Base-by-base conservation (phyloP, 345 rosid genomes). In the Brassica juncea region DNA sequence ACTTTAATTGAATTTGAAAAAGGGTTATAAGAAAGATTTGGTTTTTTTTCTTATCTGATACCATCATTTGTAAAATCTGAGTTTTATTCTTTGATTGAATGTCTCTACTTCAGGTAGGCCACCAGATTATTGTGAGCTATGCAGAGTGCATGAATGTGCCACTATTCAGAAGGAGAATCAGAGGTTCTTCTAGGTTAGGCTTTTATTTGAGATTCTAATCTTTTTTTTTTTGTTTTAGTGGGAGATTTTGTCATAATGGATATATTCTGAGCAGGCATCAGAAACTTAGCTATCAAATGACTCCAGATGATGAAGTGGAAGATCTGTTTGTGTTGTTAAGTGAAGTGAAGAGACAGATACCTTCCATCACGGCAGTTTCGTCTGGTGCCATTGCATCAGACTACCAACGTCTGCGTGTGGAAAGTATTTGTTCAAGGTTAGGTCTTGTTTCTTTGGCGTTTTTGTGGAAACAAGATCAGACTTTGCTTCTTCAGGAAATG, bases 351-450 rank as follows among this genome's bases (percentile, higher is more conserved):
- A 87, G 82, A 70, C 96, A 87, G 84, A 93, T 95, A 78, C 98
- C 98, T 31, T 86, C 91, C 63, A 63, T 93, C 25, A 75, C 85
- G 10, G 98, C 97, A 15, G 97, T 93, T 49, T 91, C 92, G 55
- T 95, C 98, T 31, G 99, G 99, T 82, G 99, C 98, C 21, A 95
- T 95, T 82, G 98, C 98, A 57, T 95, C 98, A 14, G 97, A 95
- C 75, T 95, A 95, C 79, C 99, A 95, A 65, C 85, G 99, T 82
- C 85, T 93, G 77, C 89, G 98, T 28, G 98, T 95, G 76, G 99
- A 95, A 84, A 90, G 90, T 85, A 88, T 95, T 79, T 95, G 99
- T 84, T 95, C 98, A 79, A 89, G 98, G 89, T 87, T 95, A 88
- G 99, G 97, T 80, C 94, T 95, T 84, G 94, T 95, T 86, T 93